Percentiles rank a stretch among this genome's conserved stretches.
Conservation (phyloP, 164 flowering plant genomes). For the Vitis rotundifolia region DNA sequence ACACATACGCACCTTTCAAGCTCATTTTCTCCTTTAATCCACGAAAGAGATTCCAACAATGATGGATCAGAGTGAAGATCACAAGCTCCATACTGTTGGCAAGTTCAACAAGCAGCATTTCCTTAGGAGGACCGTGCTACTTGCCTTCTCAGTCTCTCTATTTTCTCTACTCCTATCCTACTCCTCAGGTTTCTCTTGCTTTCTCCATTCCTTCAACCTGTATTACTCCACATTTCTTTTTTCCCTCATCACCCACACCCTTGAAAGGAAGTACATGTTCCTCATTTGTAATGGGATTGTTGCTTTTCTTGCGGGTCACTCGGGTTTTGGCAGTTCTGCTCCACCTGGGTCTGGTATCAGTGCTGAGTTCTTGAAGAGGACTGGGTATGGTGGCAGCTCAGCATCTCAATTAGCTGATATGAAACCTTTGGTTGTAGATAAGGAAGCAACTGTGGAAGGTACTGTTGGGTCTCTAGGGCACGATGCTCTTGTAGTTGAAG, state of each 20-base stretch:
- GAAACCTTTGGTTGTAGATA: not conserved
- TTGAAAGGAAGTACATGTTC: constrained; percentile 56
- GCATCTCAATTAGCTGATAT: constrained; percentile 5
- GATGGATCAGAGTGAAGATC: not conserved
- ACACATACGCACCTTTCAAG: not conserved
- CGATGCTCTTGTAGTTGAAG: not conserved
- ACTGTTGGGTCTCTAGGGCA: not conserved
- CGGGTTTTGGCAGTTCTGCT: constrained; percentile 14
- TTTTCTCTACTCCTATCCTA: constrained; percentile 26
- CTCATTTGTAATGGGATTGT: constrained; percentile 59
- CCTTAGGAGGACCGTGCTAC: constrained; percentile 18
- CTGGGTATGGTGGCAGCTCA: not conserved
- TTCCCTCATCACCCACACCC: constrained; percentile 25
- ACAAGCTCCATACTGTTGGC: not conserved
- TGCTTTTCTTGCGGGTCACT: constrained; percentile 38
- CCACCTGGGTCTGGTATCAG: not conserved
- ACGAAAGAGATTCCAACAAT: not conserved
- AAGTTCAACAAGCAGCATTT: not conserved
- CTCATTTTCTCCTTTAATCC: not conserved
- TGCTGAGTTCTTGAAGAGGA: not conserved
- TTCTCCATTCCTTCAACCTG: constrained; percentile 16
- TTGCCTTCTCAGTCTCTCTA: constrained; percentile 27
- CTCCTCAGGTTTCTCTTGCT: constrained; percentile 17
- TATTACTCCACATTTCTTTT: constrained; percentile 22
- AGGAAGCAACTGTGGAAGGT: not conserved